Conservation (phyloP, 345 rosid species). For the Angophora floribunda region DNA sequence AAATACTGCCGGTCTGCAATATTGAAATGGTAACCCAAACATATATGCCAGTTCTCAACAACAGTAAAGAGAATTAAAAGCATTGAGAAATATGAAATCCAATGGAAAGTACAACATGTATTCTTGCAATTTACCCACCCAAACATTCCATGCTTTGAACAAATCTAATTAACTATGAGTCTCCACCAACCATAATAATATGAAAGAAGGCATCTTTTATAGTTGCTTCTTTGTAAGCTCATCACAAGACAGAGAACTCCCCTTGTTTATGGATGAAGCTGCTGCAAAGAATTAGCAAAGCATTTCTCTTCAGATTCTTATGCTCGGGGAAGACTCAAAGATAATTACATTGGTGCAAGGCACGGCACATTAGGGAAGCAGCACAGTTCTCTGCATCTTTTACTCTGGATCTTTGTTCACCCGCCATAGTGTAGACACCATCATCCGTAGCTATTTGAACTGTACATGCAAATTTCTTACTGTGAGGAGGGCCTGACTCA, state of each 20-base stretch:
- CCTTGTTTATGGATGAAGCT: not conserved
- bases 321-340: constrained; percentile 2
- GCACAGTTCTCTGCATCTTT: constrained; percentile 68
- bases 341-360: constrained; percentile 19
- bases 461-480: constrained; percentile 38
- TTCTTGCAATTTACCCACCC: not conserved
- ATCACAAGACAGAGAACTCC: not conserved
- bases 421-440: constrained; percentile 22
- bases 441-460: constrained; percentile 28
- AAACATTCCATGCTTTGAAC: not conserved
- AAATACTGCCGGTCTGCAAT: not conserved
- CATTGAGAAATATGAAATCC: not conserved
- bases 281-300: not conserved
- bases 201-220: not conserved
- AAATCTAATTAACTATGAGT: not conserved
- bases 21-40: not conserved
- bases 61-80: not conserved
- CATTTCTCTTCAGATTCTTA: not conserved
- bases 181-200: not conserved
- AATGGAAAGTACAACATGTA: not conserved
- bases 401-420: constrained; percentile 38
- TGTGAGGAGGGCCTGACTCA: constrained; percentile 39
- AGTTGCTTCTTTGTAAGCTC: not conserved
- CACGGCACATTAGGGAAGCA: constrained; percentile 44
- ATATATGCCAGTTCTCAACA: not conserved